Conservation (phyloP, 495 filamentous ascomycete genomes). For the Platismatia glauca region DNA sequence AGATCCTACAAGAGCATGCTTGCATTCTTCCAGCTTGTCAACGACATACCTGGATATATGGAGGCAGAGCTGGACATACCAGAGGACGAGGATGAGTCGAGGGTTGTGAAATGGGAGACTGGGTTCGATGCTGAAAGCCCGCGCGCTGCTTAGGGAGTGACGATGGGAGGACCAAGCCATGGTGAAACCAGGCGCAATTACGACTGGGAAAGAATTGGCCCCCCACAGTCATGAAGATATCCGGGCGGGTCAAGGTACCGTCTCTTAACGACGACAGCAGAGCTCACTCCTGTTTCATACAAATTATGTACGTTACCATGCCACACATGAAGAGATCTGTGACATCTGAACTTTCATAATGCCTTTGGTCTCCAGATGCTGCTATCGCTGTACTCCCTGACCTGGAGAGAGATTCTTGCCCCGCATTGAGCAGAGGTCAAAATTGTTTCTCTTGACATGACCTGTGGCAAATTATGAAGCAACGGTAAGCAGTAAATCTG, state of each 20-base stretch:
- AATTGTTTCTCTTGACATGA: background rate
- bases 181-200: too few relatives aligned
- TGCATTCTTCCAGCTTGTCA: slow-evolving; percentile 34
- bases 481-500: background rate
- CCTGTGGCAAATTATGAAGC: background rate
- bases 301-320: background rate
- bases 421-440: background rate
- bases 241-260: background rate
- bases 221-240: background rate
- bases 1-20: slow-evolving; percentile 33
- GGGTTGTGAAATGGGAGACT: slow-evolving; percentile 1
- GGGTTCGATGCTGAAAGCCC: slow-evolving; percentile 8
- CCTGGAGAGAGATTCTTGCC: background rate
- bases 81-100: slow-evolving; percentile 8
- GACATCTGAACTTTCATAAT: background rate
- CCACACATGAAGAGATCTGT: background rate
- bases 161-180: background rate
- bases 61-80: slow-evolving; percentile 19
- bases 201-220: background rate
- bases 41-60: slow-evolving; percentile 29
- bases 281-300: background rate
- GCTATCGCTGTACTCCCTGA: background rate
- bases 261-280: background rate
- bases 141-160: slow-evolving; percentile 1
- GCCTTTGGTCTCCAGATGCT: background rate